phyloP scores from a whole-genome alignment of 148 eudicot genomes.

The Salicornia ramosissima region DNA sequence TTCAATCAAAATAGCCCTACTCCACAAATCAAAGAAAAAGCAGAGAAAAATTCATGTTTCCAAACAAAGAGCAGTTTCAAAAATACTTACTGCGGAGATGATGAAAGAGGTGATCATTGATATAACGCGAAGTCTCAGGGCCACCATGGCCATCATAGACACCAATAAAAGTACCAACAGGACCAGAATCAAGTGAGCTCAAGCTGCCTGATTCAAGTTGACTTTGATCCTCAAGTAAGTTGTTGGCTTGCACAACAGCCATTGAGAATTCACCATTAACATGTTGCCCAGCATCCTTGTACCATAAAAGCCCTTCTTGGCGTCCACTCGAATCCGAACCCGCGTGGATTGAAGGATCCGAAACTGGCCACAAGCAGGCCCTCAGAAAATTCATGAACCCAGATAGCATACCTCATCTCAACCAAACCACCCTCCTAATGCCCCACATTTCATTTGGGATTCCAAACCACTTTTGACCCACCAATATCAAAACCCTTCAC shows the following conservation, averaged over 20 bases:
- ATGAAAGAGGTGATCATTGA: constrained; percentile 62
- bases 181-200: constrained; percentile 55
- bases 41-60: not conserved
- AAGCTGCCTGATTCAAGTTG: constrained; percentile 75
- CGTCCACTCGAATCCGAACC: constrained; percentile 61
- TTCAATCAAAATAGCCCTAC: not conserved
- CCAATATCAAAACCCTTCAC: not conserved
- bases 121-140: constrained; percentile 78
- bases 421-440: constrained; percentile 53
- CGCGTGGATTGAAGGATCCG: constrained; percentile 37
- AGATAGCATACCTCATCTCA: constrained; percentile 90
- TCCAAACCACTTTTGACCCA: constrained; percentile 5
- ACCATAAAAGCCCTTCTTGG: constrained; percentile 84
- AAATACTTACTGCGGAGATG: constrained; percentile 67
- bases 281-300: constrained; percentile 71
- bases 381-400: constrained; percentile 70
- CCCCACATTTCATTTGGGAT: constrained; percentile 42
- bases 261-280: constrained; percentile 74
- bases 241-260: constrained; percentile 90
- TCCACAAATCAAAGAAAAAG: not conserved
- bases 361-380: constrained; percentile 82
- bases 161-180: constrained; percentile 73
- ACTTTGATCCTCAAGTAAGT: constrained; percentile 80
- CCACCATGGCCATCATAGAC: constrained; percentile 90
- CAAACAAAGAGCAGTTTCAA: constrained; percentile 3